Evolutionary conservation across 2,329 filamentous ascomycete species (phyloP).

Genomic region (Fusarium temperatum): DNA sequence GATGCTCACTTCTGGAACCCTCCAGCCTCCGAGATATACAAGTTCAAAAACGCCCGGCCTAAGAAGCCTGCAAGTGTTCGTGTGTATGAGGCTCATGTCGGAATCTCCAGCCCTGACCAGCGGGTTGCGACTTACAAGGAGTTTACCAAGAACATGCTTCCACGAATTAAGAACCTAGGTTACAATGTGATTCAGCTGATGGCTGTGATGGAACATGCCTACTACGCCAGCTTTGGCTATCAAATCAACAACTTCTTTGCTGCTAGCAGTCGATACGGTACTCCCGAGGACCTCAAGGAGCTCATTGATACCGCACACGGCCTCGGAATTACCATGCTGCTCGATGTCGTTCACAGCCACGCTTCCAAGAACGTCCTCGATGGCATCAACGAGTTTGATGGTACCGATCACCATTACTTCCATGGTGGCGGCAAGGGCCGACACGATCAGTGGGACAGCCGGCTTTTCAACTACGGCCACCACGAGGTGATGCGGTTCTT

Average conservation of each 20-base stretch:
- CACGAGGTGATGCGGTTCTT: slow-evolving; percentile 97
- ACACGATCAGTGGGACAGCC: slow-evolving; percentile 95
- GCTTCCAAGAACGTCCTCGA: slow-evolving; percentile 97
- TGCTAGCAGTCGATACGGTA: slow-evolving; percentile 92
- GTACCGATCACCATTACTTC: slow-evolving; percentile 95
- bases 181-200: slow-evolving; percentile 99
- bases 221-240: slow-evolving; percentile 99
- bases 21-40: slow-evolving; percentile 76
- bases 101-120: slow-evolving; percentile 91
- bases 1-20: slow-evolving; percentile 99
- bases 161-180: slow-evolving; percentile 86
- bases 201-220: slow-evolving; percentile 99
- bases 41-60: slow-evolving; percentile 84
- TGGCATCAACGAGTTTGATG: slow-evolving; percentile 95
- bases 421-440: slow-evolving; percentile 84
- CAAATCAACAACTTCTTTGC: slow-evolving; percentile 99
- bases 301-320: slow-evolving; percentile 94
- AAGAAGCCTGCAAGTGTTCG: slow-evolving; percentile 86
- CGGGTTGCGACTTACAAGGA: slow-evolving; percentile 96
- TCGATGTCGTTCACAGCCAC: slow-evolving; percentile 97
- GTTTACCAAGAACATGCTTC: slow-evolving; percentile 91
- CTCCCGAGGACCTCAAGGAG: slow-evolving; percentile 95
- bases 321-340: slow-evolving; percentile 87
- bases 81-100: slow-evolving; percentile 98
- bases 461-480: slow-evolving; percentile 95